phyloP scores from a whole-genome alignment of 768 basidiomycete genomes.

The Neoboletus magnificus region DNA sequence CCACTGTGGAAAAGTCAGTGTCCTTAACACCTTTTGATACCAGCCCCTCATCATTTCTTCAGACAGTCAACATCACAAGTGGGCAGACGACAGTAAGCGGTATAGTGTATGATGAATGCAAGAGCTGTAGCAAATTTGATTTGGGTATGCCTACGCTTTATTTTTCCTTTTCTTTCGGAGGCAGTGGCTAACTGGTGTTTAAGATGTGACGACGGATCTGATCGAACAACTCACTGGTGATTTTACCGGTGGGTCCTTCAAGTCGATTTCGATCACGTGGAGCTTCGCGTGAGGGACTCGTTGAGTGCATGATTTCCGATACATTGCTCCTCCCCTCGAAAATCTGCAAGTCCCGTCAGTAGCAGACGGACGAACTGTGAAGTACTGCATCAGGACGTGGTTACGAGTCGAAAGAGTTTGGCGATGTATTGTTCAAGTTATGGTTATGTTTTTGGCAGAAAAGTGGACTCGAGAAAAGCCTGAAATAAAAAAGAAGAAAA shows the following conservation, averaged over 20 bases:
- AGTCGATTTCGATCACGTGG: too few relatives aligned
- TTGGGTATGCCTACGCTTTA: constrained; percentile 46
- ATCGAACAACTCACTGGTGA: constrained; percentile 47
- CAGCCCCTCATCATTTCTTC: constrained; percentile 10
- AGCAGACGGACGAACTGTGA: constrained; percentile 8
- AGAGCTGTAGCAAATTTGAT: constrained; percentile 45
- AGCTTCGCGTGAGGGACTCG: constrained; percentile 50
- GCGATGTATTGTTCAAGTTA: constrained; percentile 19
- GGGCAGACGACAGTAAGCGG: constrained; percentile 49
- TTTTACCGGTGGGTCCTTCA: constrained; percentile 46
- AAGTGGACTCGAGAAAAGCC: constrained; percentile 6
- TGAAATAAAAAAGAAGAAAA: not conserved
- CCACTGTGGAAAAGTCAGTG: too few relatives aligned
- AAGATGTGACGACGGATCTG: constrained; percentile 64
- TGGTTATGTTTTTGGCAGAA: not conserved
- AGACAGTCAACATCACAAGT: constrained; percentile 61
- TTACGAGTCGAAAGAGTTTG: constrained; percentile 7
- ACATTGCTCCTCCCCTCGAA: not conserved
- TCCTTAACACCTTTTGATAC: too few relatives aligned
- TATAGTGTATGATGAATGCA: constrained; percentile 55
- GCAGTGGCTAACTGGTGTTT: not conserved
- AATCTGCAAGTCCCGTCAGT: constrained; percentile 2
- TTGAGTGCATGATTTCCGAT: constrained; percentile 10
- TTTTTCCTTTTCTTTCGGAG: not conserved
- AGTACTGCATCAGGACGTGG: constrained; percentile 16